phyloP scores from a whole-genome alignment of 2,329 filamentous ascomycete species.

The Ramularia collo-cygni region DNA sequence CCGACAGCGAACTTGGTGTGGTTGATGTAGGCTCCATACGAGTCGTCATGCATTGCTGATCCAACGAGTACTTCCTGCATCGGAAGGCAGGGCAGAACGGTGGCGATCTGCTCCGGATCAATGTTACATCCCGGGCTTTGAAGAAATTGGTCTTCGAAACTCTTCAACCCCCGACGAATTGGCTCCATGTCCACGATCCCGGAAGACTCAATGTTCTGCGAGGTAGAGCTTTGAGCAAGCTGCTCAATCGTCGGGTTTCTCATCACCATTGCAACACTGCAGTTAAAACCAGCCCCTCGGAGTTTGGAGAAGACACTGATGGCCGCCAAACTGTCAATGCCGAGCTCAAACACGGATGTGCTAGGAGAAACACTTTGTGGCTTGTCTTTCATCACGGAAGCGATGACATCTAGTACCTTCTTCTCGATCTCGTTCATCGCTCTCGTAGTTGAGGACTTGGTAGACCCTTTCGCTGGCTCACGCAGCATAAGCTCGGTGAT shows the following conservation, averaged over 20 bases:
- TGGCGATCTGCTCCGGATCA: neutral
- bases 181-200: neutral
- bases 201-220: neutral
- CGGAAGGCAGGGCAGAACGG: conserved; percentile 8
- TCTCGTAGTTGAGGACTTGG: neutral
- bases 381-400: conserved; percentile 9
- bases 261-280: conserved; percentile 13
- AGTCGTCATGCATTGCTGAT: conserved; percentile 9
- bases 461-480: neutral
- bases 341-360: conserved; percentile 10
- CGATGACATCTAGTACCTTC: conserved; percentile 4
- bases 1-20: conserved; percentile 6
- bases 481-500: conserved; percentile 8
- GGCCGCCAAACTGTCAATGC: conserved; percentile 14
- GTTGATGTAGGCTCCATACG: conserved; percentile 10
- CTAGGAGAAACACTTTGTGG: conserved; percentile 4
- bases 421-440: conserved; percentile 7
- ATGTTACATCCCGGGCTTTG: neutral
- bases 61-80: conserved; percentile 9
- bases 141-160: conserved; percentile 2
- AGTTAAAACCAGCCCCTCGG: conserved; percentile 8
- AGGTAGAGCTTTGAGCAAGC: conserved; percentile 5
- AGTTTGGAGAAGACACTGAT: conserved; percentile 13
- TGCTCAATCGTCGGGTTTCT: conserved; percentile 12
- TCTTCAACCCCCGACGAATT: neutral